Evolutionary conservation across 768 basidiomycete species (phyloP).

Genomic region (Podaxis rugospora): DNA sequence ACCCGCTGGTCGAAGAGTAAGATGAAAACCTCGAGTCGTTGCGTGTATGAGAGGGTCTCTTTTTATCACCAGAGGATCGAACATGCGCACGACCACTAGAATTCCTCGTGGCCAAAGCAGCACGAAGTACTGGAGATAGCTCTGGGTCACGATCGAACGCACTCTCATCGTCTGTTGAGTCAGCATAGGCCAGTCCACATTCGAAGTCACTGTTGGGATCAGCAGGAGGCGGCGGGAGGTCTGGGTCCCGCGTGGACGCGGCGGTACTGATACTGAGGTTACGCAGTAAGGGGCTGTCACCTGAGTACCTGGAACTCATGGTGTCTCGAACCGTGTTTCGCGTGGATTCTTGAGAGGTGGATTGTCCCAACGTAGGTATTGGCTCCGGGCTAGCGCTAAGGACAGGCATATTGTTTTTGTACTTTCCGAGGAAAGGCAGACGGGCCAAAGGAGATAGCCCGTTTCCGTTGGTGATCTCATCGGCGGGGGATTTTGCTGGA

Average conservation of each 20-base stretch:
- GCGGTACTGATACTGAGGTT: constrained; percentile 15
- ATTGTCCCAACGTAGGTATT: background rate
- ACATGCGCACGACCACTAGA: constrained; percentile 8
- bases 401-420: constrained; percentile 33
- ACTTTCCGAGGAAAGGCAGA: constrained; percentile 57
- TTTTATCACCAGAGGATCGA: background rate
- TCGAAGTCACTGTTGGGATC: constrained; percentile 36
- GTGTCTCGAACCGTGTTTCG: background rate
- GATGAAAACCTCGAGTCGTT: constrained; percentile 23
- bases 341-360: background rate
- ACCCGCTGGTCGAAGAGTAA: constrained; percentile 17
- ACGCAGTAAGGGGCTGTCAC: constrained; percentile 6
- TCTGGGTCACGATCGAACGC: constrained; percentile 11
- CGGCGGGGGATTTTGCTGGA: constrained; percentile 1
- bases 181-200: constrained; percentile 48
- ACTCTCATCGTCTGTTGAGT: constrained; percentile 41
- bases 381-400: constrained; percentile 14
- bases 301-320: constrained; percentile 4
- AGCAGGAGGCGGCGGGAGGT: constrained; percentile 22
- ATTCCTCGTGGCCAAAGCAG: constrained; percentile 9
- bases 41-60: constrained; percentile 10
- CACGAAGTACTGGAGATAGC: constrained; percentile 9
- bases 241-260: constrained; percentile 1
- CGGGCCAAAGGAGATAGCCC: constrained; percentile 12
- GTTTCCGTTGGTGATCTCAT: constrained; percentile 10